These are phyloP conservation scores for Tolypocladium guangdongense DNA, from an alignment of 2,329 filamentous ascomycete species.

Conservation along the genomic window DNA sequence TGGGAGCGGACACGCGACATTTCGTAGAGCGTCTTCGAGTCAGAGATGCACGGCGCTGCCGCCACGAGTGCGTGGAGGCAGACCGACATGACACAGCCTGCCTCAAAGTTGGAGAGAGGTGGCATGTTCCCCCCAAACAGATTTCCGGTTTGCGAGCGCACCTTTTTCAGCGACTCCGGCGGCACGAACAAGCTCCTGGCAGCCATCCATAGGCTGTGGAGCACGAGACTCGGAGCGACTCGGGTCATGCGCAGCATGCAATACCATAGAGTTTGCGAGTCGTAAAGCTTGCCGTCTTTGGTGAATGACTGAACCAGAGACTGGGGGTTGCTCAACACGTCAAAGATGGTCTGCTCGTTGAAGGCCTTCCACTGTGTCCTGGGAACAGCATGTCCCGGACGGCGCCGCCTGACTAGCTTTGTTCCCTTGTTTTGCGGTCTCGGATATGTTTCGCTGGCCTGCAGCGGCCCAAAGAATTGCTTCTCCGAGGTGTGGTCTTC, in stretches of 20 bases:
- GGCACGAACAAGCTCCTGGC: conserved; percentile 47
- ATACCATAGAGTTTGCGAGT: conserved; percentile 53
- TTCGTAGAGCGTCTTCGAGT: conserved; percentile 39
- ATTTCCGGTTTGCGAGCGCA: conserved; percentile 18
- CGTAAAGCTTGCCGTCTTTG: conserved; percentile 37
- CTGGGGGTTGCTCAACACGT: conserved; percentile 47
- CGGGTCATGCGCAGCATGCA: conserved; percentile 50
- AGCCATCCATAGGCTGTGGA: conserved; percentile 55
- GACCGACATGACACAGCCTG: conserved; percentile 44
- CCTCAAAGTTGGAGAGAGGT: conserved; percentile 31
- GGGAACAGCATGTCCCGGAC: conserved; percentile 3
- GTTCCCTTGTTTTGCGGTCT: conserved; percentile 3
- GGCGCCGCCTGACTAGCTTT: conserved; percentile 6
- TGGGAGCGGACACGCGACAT: conserved; percentile 50
- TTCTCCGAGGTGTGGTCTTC: conserved; percentile 43
- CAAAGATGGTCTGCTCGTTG: conserved; percentile 53
- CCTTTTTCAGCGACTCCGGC: conserved; percentile 31
- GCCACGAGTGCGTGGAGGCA: conserved; percentile 54
- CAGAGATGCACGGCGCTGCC: conserved; percentile 38
- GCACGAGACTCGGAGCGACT: conserved; percentile 44
- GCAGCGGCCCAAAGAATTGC: conserved; percentile 30
- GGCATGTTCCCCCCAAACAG: conserved; percentile 1
- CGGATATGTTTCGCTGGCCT: conserved; percentile 6
- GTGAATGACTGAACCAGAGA: conserved; percentile 47
- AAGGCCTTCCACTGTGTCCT: conserved; percentile 46